Conservation (phyloP, 2,329 filamentous ascomycete species). For the Phialophora expanda region DNA sequence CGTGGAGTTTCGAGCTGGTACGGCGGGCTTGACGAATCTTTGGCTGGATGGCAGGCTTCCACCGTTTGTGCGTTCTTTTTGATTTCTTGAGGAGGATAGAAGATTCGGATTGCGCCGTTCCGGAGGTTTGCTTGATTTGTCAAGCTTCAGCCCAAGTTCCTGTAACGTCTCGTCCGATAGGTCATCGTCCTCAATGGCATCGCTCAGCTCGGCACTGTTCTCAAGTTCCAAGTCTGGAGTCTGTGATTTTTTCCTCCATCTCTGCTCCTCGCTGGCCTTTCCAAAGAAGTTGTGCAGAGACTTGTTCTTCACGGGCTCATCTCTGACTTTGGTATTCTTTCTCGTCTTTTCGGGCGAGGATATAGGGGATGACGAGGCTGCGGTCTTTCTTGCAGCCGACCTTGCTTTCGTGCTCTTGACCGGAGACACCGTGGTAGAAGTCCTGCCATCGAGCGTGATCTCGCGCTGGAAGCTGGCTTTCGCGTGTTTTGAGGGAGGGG, state of each 20-base stretch:
- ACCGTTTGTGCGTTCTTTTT: slow-evolving; percentile 22
- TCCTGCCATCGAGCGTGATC: slow-evolving; percentile 34
- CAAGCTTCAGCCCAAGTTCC: slow-evolving; percentile 39
- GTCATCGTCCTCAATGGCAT: slow-evolving; percentile 44
- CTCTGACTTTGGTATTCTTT: slow-evolving; percentile 35
- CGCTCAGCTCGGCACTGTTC: slow-evolving; percentile 36
- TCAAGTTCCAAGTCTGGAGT: slow-evolving; percentile 34
- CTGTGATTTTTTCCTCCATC: slow-evolving; percentile 45
- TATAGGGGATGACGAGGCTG: slow-evolving; percentile 37
- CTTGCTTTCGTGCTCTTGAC: slow-evolving; percentile 24
- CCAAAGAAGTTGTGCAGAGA: slow-evolving; percentile 52
- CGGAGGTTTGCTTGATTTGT: slow-evolving; percentile 15
- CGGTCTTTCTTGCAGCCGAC: slow-evolving; percentile 10
- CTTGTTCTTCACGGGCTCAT: slow-evolving; percentile 40
- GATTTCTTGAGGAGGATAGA: neutral
- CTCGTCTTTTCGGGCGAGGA: slow-evolving; percentile 45
- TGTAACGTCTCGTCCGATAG: slow-evolving; percentile 47
- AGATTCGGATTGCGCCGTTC: slow-evolving; percentile 25
- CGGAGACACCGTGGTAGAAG: slow-evolving; percentile 28
- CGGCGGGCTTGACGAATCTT: slow-evolving; percentile 31
- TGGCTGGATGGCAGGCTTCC: slow-evolving; percentile 37
- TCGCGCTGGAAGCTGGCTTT: slow-evolving; percentile 27
- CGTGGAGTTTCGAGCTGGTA: slow-evolving; percentile 14
- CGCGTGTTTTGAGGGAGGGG: slow-evolving; percentile 20
- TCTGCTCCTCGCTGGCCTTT: slow-evolving; percentile 47